Percentiles rank a stretch among this genome's conserved stretches.
Evolutionary conservation across 1,139 yeast species (phyloP).

Genomic region (Suhomyces bokatorum): DNA sequence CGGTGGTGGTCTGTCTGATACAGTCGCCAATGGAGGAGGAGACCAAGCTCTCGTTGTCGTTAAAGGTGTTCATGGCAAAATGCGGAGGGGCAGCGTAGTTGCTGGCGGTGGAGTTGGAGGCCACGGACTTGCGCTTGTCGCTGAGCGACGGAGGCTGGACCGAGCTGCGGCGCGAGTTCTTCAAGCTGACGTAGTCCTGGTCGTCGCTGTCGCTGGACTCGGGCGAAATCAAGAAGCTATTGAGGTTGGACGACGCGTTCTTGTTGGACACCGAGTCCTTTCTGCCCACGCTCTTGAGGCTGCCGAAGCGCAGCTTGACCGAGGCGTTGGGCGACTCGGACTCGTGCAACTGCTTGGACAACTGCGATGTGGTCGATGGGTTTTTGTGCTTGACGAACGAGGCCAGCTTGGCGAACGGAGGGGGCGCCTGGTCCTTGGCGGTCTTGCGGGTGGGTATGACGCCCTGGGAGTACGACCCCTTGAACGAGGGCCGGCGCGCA

Average conservation of each 20-base stretch:
- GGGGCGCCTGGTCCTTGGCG: slow-evolving; percentile 5
- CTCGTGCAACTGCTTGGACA: slow-evolving; percentile 20
- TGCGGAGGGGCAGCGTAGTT: slow-evolving; percentile 8
- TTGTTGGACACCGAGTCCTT: background rate
- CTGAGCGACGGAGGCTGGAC: background rate
- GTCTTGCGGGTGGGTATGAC: slow-evolving; percentile 25
- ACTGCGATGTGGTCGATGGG: slow-evolving; percentile 18
- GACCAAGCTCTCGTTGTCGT: slow-evolving; percentile 34
- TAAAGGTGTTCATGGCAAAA: slow-evolving; percentile 9
- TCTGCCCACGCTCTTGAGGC: slow-evolving; percentile 10
- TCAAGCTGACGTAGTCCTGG: slow-evolving; percentile 8
- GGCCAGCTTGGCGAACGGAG: slow-evolving; percentile 12
- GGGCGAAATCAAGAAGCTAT: slow-evolving; percentile 22
- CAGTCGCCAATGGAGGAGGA: slow-evolving; percentile 44
- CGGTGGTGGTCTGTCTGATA: slow-evolving; percentile 40
- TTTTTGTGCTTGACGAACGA: slow-evolving; percentile 16
- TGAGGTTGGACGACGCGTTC: slow-evolving; percentile 2
- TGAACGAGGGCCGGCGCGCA: slow-evolving; percentile 58
- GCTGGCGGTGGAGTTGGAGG: slow-evolving; percentile 13
- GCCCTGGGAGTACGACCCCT: slow-evolving; percentile 34
- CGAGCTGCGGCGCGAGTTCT: slow-evolving; percentile 8
- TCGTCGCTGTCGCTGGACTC: slow-evolving; percentile 23
- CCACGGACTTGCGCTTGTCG: slow-evolving; percentile 16
- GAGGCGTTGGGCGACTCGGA: slow-evolving; percentile 5
- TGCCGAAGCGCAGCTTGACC: slow-evolving; percentile 8